Percentiles rank a stretch among this genome's conserved stretches.
Evolutionary conservation across 768 basidiomycete genomes (phyloP).

Genomic region (Hygrophorus russula): DNA sequence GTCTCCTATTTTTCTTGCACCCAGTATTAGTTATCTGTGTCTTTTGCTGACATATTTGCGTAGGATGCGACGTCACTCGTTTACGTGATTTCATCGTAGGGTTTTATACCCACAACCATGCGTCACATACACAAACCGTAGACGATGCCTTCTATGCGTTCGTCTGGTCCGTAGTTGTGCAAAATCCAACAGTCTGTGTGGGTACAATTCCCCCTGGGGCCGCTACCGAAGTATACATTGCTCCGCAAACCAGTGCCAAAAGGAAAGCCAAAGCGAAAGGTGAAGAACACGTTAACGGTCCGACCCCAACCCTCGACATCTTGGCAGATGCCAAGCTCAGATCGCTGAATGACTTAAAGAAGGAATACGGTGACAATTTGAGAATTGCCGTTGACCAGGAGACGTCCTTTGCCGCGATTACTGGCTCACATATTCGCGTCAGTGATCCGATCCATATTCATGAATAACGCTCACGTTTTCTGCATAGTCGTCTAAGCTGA

Average conservation of each 20-base stretch:
- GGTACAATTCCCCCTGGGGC: slow-evolving; percentile 53
- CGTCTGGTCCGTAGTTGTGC: slow-evolving; percentile 71
- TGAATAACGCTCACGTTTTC: slow-evolving; percentile 2
- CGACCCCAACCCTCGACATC: slow-evolving; percentile 35
- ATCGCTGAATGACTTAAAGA: slow-evolving; percentile 44
- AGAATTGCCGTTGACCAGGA: slow-evolving; percentile 70
- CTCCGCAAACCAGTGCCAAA: slow-evolving; percentile 60
- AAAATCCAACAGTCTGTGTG: slow-evolving; percentile 66
- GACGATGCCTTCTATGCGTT: slow-evolving; percentile 74
- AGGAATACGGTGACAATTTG: slow-evolving; percentile 48
- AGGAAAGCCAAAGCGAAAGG: slow-evolving; percentile 53
- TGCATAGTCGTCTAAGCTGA: slow-evolving; percentile 63
- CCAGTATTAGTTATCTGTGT: slow-evolving; percentile 8
- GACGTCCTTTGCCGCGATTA: slow-evolving; percentile 67
- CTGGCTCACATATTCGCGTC: slow-evolving; percentile 78
- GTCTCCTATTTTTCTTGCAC: slow-evolving; percentile 6
- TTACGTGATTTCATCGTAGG: slow-evolving; percentile 57
- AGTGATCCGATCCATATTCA: slow-evolving; percentile 14
- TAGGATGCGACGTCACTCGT: slow-evolving; percentile 69
- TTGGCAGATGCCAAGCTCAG: slow-evolving; percentile 45
- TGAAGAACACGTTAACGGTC: slow-evolving; percentile 31
- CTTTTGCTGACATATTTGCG: slow-evolving; percentile 9
- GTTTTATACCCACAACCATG: slow-evolving; percentile 43
- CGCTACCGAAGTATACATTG: slow-evolving; percentile 63
- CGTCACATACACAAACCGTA: slow-evolving; percentile 37